Evolutionary conservation across 164 flowering plant species (phyloP).

Genomic region (Tetrastigma voinierianum): DNA sequence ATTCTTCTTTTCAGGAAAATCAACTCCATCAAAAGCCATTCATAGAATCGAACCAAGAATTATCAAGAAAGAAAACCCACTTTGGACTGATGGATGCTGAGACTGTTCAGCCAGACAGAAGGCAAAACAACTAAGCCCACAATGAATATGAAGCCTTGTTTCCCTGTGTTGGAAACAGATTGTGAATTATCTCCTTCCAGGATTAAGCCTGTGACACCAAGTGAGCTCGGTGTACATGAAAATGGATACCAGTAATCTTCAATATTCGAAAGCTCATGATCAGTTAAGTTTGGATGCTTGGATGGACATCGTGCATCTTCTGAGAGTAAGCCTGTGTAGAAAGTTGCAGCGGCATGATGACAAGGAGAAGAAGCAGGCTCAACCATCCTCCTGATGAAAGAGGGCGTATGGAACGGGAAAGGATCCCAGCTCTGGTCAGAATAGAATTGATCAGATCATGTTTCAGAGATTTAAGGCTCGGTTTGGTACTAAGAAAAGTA

Average conservation of each 20-base stretch:
- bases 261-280: background rate
- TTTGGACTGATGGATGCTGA: slow-evolving; percentile 36
- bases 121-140: no score
- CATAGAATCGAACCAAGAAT: slow-evolving; percentile 36
- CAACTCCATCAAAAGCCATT: slow-evolving; percentile 41
- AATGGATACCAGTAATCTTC: background rate
- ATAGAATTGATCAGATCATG: no score
- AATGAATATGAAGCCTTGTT: no score
- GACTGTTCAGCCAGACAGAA: no score
- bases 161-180: slow-evolving; percentile 16
- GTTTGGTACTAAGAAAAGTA: no score
- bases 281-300: slow-evolving; percentile 11
- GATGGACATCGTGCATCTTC: slow-evolving; percentile 11
- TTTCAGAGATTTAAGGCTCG: no score
- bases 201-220: no score
- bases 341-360: background rate
- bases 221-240: no score
- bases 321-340: slow-evolving; percentile 16
- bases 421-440: slow-evolving; percentile 14
- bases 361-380: slow-evolving; percentile 7
- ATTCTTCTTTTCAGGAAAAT: slow-evolving; percentile 43
- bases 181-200: slow-evolving; percentile 20
- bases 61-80: slow-evolving; percentile 44
- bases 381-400: slow-evolving; percentile 1
- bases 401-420: slow-evolving; percentile 19